Evolutionary conservation across 2,329 filamentous ascomycete genomes (phyloP).

Genomic region (Scedosporium dehoogii): DNA sequence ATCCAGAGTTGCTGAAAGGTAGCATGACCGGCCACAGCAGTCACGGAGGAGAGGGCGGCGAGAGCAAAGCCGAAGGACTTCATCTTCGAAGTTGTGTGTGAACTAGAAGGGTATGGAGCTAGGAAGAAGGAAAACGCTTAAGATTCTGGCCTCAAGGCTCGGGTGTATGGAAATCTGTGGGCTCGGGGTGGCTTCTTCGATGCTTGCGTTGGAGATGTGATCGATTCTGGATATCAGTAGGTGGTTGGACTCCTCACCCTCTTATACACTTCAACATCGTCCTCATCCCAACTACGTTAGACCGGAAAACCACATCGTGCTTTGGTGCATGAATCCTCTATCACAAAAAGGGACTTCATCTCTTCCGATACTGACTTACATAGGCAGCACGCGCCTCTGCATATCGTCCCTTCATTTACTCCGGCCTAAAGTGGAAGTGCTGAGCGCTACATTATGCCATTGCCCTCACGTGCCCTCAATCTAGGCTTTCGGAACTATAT

Average conservation of each 20-base stretch:
- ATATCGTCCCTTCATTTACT: not conserved
- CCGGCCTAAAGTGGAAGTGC: not conserved
- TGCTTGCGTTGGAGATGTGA: not conserved
- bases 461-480: not conserved
- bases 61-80: conserved; percentile 2
- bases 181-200: not conserved
- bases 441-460: not conserved
- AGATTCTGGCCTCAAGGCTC: not conserved
- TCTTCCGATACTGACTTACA: not conserved
- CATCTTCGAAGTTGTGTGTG: not conserved
- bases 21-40: conserved; percentile 32
- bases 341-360: not conserved
- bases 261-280: not conserved
- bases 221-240: not conserved
- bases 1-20: conserved; percentile 41
- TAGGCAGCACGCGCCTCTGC: not conserved
- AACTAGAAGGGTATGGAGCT: not conserved
- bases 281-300: not conserved
- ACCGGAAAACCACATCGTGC: not conserved
- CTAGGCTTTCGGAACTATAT: not conserved
- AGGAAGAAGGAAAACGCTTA: not conserved
- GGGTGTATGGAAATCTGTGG: not conserved
- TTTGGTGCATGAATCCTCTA: not conserved
- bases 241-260: not conserved
- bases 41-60: not conserved